Conservation (phyloP, 257 asterid species). For the Solanum medicagineum region DNA sequence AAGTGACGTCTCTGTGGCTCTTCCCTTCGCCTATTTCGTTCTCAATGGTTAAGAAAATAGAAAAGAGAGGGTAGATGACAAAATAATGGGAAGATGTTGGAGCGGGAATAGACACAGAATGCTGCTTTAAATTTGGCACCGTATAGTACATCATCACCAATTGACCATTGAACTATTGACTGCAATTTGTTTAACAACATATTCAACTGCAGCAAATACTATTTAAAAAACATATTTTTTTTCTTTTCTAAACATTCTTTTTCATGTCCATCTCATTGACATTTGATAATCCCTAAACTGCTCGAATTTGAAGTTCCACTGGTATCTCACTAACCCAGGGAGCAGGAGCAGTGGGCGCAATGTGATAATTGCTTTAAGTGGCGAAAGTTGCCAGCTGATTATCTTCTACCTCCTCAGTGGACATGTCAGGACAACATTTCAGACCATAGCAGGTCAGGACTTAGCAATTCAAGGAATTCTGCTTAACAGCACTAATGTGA, state of each 20-base stretch:
- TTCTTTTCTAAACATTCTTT: background rate
- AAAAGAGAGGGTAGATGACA: background rate
- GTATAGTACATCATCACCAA: background rate
- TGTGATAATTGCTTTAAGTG: constrained; percentile 83
- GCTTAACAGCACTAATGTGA: background rate
- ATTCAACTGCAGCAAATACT: background rate
- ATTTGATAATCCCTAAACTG: background rate
- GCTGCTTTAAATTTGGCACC: background rate
- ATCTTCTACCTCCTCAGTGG: constrained; percentile 87
- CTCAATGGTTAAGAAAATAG: background rate
- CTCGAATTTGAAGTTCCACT: background rate
- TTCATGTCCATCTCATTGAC: background rate
- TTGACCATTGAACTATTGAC: background rate
- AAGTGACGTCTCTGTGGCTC: background rate
- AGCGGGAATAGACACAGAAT: background rate
- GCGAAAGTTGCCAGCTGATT: constrained; percentile 63
- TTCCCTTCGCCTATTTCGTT: background rate
- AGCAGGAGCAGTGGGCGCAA: constrained; percentile 90
- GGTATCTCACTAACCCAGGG: constrained; percentile 26
- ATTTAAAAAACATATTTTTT: background rate
- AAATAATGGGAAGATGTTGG: background rate
- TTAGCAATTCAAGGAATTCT: background rate
- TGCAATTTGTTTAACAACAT: background rate
- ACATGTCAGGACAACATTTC: constrained; percentile 56
- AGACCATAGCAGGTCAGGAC: constrained; percentile 41